Conservation (phyloP, 768 basidiomycete genomes). For the Lactarius trivialis region DNA sequence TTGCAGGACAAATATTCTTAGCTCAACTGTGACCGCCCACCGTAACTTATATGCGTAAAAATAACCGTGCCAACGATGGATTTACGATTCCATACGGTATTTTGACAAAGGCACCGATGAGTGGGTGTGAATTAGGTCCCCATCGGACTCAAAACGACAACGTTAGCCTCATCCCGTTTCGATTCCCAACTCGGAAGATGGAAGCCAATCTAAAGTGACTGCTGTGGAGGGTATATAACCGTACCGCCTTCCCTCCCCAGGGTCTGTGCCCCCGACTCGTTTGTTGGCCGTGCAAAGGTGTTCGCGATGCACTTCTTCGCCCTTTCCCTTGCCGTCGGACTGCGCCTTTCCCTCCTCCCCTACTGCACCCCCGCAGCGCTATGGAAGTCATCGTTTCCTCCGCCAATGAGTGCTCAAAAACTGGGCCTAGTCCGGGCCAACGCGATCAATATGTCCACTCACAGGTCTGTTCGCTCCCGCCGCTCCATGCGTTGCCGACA, state of each 20-base stretch:
- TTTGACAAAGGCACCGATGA: too few species aligned
- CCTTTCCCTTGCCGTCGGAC: neutral
- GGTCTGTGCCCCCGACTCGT: neutral
- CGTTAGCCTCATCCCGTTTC: neutral
- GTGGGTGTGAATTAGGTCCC: neutral
- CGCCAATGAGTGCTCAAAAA: neutral
- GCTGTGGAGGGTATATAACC: neutral
- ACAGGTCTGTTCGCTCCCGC: conserved; percentile 5
- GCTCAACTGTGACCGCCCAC: too few species aligned
- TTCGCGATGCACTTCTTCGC: neutral
- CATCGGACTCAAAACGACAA: neutral
- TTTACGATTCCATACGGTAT: neutral
- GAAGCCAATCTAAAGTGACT: neutral
- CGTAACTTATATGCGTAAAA: neutral
- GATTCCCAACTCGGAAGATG: neutral
- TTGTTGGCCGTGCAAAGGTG: neutral
- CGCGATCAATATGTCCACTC: conserved; percentile 10
- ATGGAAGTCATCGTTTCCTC: neutral
- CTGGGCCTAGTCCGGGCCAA: neutral
- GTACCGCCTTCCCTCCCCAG: neutral
- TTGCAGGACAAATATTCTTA: too few species aligned
- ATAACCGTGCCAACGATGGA: neutral
- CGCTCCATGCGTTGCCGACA: too few species aligned
- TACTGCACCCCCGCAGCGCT: neutral
- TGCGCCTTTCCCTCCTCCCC: conserved; percentile 3